These are phyloP conservation scores for Polytolypa hystricis DNA, from an alignment of 2,329 filamentous ascomycete genomes.

Conservation along the genomic window DNA sequence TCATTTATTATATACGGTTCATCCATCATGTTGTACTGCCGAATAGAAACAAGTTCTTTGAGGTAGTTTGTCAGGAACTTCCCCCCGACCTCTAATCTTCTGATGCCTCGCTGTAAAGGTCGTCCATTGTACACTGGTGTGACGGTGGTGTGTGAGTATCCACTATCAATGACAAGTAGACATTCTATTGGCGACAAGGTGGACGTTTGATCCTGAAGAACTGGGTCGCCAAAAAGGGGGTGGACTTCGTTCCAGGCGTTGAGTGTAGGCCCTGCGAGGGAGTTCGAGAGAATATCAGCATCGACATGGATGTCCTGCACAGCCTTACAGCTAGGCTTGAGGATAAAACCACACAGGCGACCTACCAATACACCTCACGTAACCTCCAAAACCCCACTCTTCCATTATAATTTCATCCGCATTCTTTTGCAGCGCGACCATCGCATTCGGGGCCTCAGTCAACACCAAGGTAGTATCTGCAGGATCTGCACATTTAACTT, in stretches of 20 bases:
- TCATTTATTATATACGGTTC: constrained; percentile 90
- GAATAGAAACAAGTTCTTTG: constrained; percentile 75
- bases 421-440: constrained; percentile 72
- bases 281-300: no score
- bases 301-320: no score
- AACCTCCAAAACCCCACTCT: constrained; percentile 85
- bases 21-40: constrained; percentile 92
- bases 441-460: constrained; percentile 73
- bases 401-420: constrained; percentile 97
- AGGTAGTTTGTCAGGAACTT: constrained; percentile 90
- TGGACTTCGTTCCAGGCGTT: constrained; percentile 76
- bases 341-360: constrained; percentile 17
- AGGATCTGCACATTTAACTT: constrained; percentile 45
- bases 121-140: constrained; percentile 74
- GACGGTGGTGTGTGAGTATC: constrained; percentile 85
- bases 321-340: neutral
- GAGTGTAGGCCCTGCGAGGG: constrained; percentile 51
- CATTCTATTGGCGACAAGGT: constrained; percentile 56
- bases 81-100: constrained; percentile 80
- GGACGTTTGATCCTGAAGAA: constrained; percentile 29
- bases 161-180: constrained; percentile 78
- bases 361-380: constrained; percentile 62
- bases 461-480: constrained; percentile 73
- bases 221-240: constrained; percentile 52
- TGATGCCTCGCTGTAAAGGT: constrained; percentile 68